Evolutionary conservation across 2,329 filamentous ascomycete genomes (phyloP).

Genomic region (Penicillium sp.): DNA sequence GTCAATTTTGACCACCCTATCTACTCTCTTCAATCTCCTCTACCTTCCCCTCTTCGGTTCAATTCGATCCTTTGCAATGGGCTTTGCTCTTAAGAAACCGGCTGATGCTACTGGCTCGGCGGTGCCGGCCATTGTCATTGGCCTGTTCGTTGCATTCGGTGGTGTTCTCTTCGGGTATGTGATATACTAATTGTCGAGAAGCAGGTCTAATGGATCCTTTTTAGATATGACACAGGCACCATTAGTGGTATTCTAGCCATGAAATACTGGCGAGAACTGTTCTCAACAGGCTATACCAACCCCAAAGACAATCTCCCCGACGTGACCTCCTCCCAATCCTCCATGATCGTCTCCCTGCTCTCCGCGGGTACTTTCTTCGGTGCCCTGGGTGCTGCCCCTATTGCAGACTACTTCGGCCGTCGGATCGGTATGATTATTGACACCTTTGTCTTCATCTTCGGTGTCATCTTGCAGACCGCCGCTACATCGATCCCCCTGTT

Average conservation of each 20-base stretch:
- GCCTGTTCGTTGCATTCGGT: conserved; percentile 55
- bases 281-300: conserved; percentile 35
- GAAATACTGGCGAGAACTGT: conserved; percentile 38
- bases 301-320: conserved; percentile 39
- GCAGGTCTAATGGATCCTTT: not conserved
- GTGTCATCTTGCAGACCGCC: conserved; percentile 33
- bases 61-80: conserved; percentile 29
- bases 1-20: not conserved
- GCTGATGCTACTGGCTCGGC: conserved; percentile 44
- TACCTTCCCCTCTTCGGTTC: not conserved
- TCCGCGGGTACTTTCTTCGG: conserved; percentile 65
- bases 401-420: conserved; percentile 36
- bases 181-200: conserved; percentile 16
- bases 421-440: conserved; percentile 41
- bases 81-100: conserved; percentile 44
- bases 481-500: conserved; percentile 30
- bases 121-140: conserved; percentile 50
- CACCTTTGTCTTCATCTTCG: conserved; percentile 32
- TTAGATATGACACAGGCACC: conserved; percentile 50
- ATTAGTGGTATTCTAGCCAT: conserved; percentile 51
- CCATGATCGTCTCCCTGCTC: conserved; percentile 40
- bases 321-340: conserved; percentile 49
- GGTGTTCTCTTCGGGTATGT: conserved; percentile 51
- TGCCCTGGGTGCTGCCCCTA: conserved; percentile 42
- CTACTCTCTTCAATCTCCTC: not conserved